A percentile compares a stretch with the other conserved stretches of the same genome.
Conservation (phyloP, 78 protist species). For the Salpingoeca rosetta region DNA sequence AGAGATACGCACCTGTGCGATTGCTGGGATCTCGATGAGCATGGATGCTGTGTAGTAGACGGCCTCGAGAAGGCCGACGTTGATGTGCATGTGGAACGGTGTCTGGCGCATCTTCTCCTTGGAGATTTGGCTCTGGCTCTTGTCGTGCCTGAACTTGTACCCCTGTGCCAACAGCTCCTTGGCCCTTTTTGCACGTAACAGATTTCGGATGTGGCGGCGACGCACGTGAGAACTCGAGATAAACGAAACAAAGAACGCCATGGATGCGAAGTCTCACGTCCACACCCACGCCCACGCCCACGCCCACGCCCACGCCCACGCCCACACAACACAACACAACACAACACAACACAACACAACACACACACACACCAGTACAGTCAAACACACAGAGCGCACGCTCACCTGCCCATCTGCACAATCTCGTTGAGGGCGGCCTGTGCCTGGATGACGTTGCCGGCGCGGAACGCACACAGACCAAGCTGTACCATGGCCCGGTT, state of each 20-base stretch:
- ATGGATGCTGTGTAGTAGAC: constrained; percentile 74
- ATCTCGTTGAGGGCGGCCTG: constrained; percentile 67
- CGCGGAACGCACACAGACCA: constrained; percentile 88
- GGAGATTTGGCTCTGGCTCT: constrained; percentile 50
- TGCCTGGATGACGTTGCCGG: constrained; percentile 72
- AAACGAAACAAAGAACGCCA: no score
- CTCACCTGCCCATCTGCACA: neutral
- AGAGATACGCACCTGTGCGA: neutral
- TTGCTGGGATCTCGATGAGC: constrained; percentile 80
- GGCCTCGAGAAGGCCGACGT: constrained; percentile 82
- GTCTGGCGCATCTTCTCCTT: constrained; percentile 56
- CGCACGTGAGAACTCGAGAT: neutral
- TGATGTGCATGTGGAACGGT: constrained; percentile 94
- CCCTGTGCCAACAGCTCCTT: constrained; percentile 82
- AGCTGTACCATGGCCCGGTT: constrained; percentile 89
- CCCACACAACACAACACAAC: no score
- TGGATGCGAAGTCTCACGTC: no score
- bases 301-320: no score
- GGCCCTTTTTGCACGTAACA: no score
- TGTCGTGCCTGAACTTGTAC: constrained; percentile 20
- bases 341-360: no score
- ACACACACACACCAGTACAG: no score
- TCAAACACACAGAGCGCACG: no score
- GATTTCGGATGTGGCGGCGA: no score
- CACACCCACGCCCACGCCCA: no score